These are phyloP conservation scores for Rhynchospora breviuscula DNA, from an alignment of 176 grass and related monocot genomes.

Conservation along the genomic window DNA sequence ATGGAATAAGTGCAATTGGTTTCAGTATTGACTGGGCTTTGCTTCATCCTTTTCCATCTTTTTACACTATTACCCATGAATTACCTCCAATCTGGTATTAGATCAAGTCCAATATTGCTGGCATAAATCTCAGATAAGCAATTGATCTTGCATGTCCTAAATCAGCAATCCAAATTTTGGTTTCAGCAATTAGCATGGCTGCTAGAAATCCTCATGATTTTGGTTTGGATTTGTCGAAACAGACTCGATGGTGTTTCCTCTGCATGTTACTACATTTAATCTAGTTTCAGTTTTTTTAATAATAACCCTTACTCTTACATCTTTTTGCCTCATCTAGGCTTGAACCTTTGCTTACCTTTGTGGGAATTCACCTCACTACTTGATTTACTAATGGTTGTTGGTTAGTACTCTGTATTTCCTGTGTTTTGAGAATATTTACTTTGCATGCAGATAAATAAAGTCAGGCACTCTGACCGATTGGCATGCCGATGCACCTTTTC, in stretches of 20 bases:
- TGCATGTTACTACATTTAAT: background rate
- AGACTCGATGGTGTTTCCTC: background rate
- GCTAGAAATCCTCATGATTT: background rate
- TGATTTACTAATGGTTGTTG: background rate
- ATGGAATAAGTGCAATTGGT: too few species aligned
- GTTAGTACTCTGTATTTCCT: background rate
- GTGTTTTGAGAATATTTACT: background rate
- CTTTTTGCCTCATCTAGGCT: background rate
- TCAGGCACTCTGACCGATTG: conserved; percentile 42
- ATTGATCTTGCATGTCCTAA: background rate
- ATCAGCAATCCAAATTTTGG: background rate
- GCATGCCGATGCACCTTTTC: conserved; percentile 36
- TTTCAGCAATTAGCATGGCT: background rate
- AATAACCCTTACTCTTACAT: background rate
- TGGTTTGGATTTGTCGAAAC: background rate
- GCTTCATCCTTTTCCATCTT: too few species aligned
- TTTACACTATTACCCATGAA: background rate
- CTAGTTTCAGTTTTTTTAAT: background rate
- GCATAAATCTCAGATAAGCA: background rate
- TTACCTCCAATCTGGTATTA: background rate
- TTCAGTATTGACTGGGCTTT: too few species aligned
- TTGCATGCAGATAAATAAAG: conserved; percentile 29
- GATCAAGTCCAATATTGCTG: background rate
- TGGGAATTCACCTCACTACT: background rate
- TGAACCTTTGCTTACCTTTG: background rate